Evolutionary conservation across 805 yeast genomes (phyloP), one percentile per base, ranked within the genome.

Genomic region (Cyberlindnera galapagoensis): DNA sequence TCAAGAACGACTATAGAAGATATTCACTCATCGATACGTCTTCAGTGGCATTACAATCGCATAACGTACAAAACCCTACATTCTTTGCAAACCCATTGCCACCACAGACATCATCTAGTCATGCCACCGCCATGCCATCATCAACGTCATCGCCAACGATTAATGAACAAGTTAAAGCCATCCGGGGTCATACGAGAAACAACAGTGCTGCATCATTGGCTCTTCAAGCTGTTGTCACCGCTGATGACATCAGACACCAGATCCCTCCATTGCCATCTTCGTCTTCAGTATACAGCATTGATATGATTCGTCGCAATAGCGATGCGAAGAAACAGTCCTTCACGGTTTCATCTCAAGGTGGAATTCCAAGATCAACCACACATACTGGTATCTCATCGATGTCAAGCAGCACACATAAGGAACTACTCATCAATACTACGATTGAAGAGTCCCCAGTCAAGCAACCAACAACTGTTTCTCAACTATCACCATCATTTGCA

Each of bases 211-310:
- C 86, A 4, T 74, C 83, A 22, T 50, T 67, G 39, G 88, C 81
- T 8, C 60, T 81, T 37, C 83, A 80, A 49, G 87, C 87, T 0
- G 81, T 80, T 33, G 86, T 76, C 10, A 74, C 76, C 39, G 83
- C 82, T 7, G 79, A 73, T 45, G 62, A 59, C 26, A 51, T 54
- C 15, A 43, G 52, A 36, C 38, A 41, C 27, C 46, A 43, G 17
- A 19, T 37, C 14, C 32, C 26, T 17, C 24, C 32, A 11, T 13
- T 30, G 9, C 26, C 32, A 4, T 23, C 27, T 9, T 30, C 32
- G 15, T 24, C n/a, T 11, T 26, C 26, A 8, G 23, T 28, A 21
- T 21, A 11, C 22, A 18, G 17, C 7, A n/a, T 22, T 7, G 26
- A 30, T 14, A 23, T 18, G 7, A 21, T 24, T 14, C 42, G 44